Base-by-base conservation (phyloP, 2,329 filamentous ascomycete species). In the Byssochlamys sp. region DNA sequence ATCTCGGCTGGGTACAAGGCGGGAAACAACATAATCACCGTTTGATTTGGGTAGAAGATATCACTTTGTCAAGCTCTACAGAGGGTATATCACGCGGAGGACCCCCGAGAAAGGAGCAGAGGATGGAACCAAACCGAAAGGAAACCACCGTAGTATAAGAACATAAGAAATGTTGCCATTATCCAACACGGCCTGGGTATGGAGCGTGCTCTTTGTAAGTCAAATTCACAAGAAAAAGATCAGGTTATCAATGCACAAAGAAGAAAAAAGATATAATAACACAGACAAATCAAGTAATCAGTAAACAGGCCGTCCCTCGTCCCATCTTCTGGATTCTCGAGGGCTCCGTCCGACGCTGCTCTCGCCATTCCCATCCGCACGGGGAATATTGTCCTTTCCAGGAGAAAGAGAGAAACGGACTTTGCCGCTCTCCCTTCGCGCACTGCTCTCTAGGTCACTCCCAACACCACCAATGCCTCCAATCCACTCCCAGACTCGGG, bases 401-500 rank as follows among this genome's bases (percentile, higher is more conserved):
- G 67, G 56, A 54, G 63, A 50, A 52, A 69, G 58, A 56, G 71
- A 67, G 58, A 67, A 63, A 62, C 63, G 55, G 57, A 69, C 64
- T 56, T 61, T 67, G 55, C 61, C 61, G 58, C 64, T 63, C 54
- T 70, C 63, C 56, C 62, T 56, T 55, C 59, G 65, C 57, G 61
- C 56, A 57, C 58, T 63, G 50, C 56, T 62, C 45, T 69, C 71
- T 55, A 64, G 59, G 35, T 67, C 70, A 57, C 73, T 73, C 29
- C 76, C 70, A 59, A 80, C 70, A 52, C 86, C 69, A 62, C 74
- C 70, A 54, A 82, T 75, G 12, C 82, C 81, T 5, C 85, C 85
- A 62, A 86, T 82, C 85, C 85, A 87, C 66, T 87, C 84, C 85
- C 85, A 88, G 56, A 84, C 81, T 53, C 83, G 78, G 53, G 82